Evolutionary conservation across 208 protist species (phyloP).

Genomic region (Leishmania turanica): DNA sequence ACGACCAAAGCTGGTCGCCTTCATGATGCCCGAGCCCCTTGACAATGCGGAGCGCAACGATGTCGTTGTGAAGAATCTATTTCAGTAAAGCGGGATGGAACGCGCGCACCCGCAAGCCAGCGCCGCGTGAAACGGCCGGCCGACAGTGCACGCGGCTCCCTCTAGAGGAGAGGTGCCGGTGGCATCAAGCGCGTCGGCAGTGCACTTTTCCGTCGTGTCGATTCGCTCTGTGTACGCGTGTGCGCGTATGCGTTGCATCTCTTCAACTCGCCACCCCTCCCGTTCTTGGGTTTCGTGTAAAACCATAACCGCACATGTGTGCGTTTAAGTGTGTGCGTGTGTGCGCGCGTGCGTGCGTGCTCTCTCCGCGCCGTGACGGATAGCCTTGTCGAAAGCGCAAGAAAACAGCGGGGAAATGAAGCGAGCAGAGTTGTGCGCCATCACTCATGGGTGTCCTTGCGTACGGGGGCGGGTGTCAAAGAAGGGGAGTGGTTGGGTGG

Average conservation of each 20-base stretch:
- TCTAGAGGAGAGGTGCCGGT: not conserved
- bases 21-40: constrained; percentile 64
- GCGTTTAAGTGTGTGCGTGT: not conserved
- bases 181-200: not conserved
- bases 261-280: not conserved
- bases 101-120: not conserved
- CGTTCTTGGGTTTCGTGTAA: not conserved
- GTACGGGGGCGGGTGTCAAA: too few species aligned
- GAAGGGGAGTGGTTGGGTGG: too few species aligned
- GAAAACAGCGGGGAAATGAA: not conserved
- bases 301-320: not conserved
- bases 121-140: not conserved
- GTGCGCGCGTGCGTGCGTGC: not conserved
- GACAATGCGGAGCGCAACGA: constrained; percentile 66
- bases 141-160: not conserved
- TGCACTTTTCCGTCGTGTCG: not conserved
- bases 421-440: not conserved
- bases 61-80: constrained; percentile 72
- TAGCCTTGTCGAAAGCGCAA: not conserved
- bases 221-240: not conserved
- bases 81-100: constrained; percentile 47
- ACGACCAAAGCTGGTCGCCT: constrained; percentile 81
- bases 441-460: too few species aligned
- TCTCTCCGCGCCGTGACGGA: not conserved
- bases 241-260: not conserved